Conservation (phyloP, 495 filamentous ascomycete genomes). For the Echria macrotheca region DNA sequence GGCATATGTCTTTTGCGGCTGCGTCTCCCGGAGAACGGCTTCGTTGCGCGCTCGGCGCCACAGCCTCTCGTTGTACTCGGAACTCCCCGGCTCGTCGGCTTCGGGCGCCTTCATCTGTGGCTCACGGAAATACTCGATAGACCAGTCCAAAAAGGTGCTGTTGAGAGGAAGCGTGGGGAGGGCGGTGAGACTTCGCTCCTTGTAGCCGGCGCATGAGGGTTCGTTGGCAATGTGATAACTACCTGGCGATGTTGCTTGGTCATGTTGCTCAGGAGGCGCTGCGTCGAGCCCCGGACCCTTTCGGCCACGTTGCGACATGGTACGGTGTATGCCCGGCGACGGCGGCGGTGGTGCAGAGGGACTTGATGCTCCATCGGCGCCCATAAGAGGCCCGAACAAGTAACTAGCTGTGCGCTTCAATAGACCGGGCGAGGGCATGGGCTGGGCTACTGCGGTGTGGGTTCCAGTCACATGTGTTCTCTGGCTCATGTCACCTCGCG, state of each 20-base stretch:
- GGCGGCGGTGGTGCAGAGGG: conserved; percentile 25
- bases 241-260: conserved; percentile 59
- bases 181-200: conserved; percentile 50
- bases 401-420: conserved; percentile 51
- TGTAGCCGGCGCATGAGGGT: conserved; percentile 69
- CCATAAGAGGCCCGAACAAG: conserved; percentile 53
- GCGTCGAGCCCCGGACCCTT: conserved; percentile 60
- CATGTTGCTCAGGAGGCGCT: conserved; percentile 70
- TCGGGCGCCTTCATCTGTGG: conserved; percentile 97
- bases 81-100: conserved; percentile 90
- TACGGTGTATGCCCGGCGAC: conserved; percentile 40
- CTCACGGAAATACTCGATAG: conserved; percentile 96
- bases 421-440: conserved; percentile 41
- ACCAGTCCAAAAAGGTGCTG: conserved; percentile 89
- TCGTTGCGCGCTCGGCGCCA: conserved; percentile 95
- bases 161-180: conserved; percentile 63
- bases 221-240: conserved; percentile 71
- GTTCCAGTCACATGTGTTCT: conserved; percentile 38
- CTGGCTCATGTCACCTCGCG: conserved; percentile 42
- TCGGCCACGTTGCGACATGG: conserved; percentile 29
- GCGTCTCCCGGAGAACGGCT: conserved; percentile 80
- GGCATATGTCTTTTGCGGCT: conserved; percentile 84
- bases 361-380: conserved; percentile 32
- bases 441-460: conserved; percentile 33
- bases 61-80: conserved; percentile 92